Evolutionary conservation across 768 basidiomycete genomes (phyloP).

Genomic region (Fibroporia radiculosa): DNA sequence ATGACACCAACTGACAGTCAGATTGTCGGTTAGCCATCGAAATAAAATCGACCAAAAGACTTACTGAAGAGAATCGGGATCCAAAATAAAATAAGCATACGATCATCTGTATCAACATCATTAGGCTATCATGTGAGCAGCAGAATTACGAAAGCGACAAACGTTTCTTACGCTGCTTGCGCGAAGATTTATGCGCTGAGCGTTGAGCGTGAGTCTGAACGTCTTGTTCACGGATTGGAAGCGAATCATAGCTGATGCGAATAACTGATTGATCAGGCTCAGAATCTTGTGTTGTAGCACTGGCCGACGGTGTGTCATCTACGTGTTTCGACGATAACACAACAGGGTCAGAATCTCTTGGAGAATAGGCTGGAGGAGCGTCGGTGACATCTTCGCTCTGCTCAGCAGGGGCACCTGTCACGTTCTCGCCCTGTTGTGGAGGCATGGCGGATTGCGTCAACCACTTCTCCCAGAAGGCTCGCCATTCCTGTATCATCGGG

Average conservation of each 20-base stretch:
- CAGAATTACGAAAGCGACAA: conserved; percentile 19
- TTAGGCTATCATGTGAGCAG: background rate
- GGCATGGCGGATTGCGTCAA: conserved; percentile 44
- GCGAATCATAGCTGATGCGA: conserved; percentile 36
- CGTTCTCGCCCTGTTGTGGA: conserved; percentile 32
- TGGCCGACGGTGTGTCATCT: background rate
- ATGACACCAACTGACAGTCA: conserved; percentile 22
- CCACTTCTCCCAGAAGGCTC: conserved; percentile 73
- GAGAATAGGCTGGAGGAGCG: conserved; percentile 71
- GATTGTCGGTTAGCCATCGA: background rate
- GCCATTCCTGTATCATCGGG: conserved; percentile 46
- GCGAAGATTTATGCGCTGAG: conserved; percentile 33
- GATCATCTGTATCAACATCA: conserved; percentile 48
- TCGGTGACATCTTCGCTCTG: conserved; percentile 38
- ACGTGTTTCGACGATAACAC: conserved; percentile 7
- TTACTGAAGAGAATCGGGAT: conserved; percentile 73
- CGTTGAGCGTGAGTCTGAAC: conserved; percentile 57
- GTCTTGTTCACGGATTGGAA: conserved; percentile 54
- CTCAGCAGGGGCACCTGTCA: conserved; percentile 46
- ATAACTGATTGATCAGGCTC: conserved; percentile 27
- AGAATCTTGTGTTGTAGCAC: conserved; percentile 9
- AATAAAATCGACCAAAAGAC: conserved; percentile 22
- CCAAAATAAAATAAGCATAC: conserved; percentile 83
- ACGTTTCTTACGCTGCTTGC: conserved; percentile 60
- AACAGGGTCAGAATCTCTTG: conserved; percentile 33